Evolutionary conservation across 2,329 filamentous ascomycete genomes (phyloP).

Genomic region (Tolypocladium sp.): DNA sequence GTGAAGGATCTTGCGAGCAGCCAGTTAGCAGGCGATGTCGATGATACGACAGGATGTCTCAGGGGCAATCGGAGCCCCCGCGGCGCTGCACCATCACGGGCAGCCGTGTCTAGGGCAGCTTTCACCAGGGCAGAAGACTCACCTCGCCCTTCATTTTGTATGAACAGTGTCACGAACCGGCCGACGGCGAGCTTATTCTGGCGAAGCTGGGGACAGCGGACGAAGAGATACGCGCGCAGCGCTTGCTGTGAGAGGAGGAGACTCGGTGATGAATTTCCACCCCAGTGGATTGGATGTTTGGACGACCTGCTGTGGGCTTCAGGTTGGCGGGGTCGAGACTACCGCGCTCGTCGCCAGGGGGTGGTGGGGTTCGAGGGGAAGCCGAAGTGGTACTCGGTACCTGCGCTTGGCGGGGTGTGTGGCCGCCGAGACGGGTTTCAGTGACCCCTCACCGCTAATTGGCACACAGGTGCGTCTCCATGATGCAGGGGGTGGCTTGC

Average conservation of each 20-base stretch:
- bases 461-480: not conserved
- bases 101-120: not conserved
- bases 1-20: constrained; percentile 44
- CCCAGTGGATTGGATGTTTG: not conserved
- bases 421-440: not conserved
- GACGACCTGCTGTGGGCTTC: not conserved
- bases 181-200: constrained; percentile 11
- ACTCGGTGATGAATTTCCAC: constrained; percentile 24
- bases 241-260: constrained; percentile 18
- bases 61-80: not conserved
- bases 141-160: constrained; percentile 50
- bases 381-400: constrained; percentile 1
- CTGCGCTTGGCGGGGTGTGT: not conserved
- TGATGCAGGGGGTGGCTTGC: constrained; percentile 1
- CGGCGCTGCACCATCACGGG: not conserved
- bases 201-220: constrained; percentile 10
- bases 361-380: not conserved
- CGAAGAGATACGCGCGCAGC: constrained; percentile 23
- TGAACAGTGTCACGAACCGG: constrained; percentile 7
- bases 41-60: constrained; percentile 2
- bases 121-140: constrained; percentile 13
- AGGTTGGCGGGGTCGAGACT: constrained; percentile 1
- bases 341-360: not conserved
- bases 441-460: constrained; percentile 6
- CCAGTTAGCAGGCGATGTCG: constrained; percentile 6